Evolutionary conservation across 257 asterid genomes (phyloP).

Genomic region (Mentha longifolia): DNA sequence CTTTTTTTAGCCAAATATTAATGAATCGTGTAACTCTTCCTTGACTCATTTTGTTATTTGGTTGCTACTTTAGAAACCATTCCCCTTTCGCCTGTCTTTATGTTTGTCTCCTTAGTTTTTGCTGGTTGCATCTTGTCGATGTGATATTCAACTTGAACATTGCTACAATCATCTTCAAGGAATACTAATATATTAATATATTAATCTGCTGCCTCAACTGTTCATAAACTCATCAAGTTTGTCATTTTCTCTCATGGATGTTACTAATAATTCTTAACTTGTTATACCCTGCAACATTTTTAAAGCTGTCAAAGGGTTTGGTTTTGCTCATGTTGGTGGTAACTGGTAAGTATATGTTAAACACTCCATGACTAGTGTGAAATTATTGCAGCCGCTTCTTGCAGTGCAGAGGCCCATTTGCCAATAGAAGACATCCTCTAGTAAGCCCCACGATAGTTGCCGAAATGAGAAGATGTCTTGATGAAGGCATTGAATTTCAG

Average conservation of each 20-base stretch:
- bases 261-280: not conserved
- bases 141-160: not conserved
- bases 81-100: not conserved
- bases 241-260: not conserved
- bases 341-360: not conserved
- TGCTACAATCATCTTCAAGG: not conserved
- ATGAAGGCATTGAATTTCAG: slow-evolving; percentile 56
- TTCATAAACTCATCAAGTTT: slow-evolving; percentile 10
- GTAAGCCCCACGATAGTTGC: slow-evolving; percentile 55
- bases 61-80: not conserved
- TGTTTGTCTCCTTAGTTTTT: not conserved
- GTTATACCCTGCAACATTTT: not conserved
- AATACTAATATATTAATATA: not conserved
- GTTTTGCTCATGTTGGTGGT: slow-evolving; percentile 13
- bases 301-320: not conserved
- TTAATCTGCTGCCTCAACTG: not conserved
- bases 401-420: slow-evolving; percentile 63
- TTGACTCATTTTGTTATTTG: not conserved
- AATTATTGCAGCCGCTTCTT: slow-evolving; percentile 61
- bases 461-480: slow-evolving; percentile 55
- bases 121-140: not conserved
- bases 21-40: not conserved
- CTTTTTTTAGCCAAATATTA: not conserved
- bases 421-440: slow-evolving; percentile 62
- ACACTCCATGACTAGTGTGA: slow-evolving; percentile 19